Percentiles rank a stretch among this genome's conserved stretches.
Conservation (phyloP, 1,284 basidiomycete genomes). For the Athelia sp. region DNA sequence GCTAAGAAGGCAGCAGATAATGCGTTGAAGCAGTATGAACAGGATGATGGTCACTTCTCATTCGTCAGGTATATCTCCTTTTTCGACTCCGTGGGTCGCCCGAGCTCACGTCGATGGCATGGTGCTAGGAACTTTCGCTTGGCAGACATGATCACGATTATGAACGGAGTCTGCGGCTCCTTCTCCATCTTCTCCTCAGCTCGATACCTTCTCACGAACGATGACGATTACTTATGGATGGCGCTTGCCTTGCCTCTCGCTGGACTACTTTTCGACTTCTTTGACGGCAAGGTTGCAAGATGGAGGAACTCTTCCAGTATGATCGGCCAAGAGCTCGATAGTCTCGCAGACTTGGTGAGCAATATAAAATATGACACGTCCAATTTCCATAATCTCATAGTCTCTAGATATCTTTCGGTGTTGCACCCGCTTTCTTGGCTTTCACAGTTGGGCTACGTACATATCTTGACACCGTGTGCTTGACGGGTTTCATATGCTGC, state of each 20-base stretch:
- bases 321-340: slow-evolving; percentile 98
- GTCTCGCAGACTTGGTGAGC: slow-evolving; percentile 88
- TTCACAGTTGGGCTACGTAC: slow-evolving; percentile 90
- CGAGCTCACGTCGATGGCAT: slow-evolving; percentile 2
- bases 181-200: slow-evolving; percentile 94
- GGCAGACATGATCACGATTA: slow-evolving; percentile 98
- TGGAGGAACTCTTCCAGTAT: slow-evolving; percentile 95
- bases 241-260: slow-evolving; percentile 88
- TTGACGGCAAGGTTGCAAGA: slow-evolving; percentile 96
- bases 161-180: slow-evolving; percentile 98
- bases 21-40: slow-evolving; percentile 78
- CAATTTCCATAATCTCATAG: slow-evolving; percentile 7
- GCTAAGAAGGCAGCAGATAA: slow-evolving; percentile 33
- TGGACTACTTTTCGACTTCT: slow-evolving; percentile 97
- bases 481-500: slow-evolving; percentile 92
- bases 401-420: slow-evolving; percentile 89
- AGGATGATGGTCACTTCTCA: slow-evolving; percentile 91
- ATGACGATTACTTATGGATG: slow-evolving; percentile 78
- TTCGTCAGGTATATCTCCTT: slow-evolving; percentile 71
- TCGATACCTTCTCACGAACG: slow-evolving; percentile 80
- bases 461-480: slow-evolving; percentile 81
- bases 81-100: slow-evolving; percentile 10
- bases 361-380: slow-evolving; percentile 7
- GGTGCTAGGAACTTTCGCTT: slow-evolving; percentile 87
- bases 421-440: slow-evolving; percentile 90